Evolutionary conservation across 2,329 filamentous ascomycete genomes (phyloP).

Genomic region (Exophiala xenobiotica): DNA sequence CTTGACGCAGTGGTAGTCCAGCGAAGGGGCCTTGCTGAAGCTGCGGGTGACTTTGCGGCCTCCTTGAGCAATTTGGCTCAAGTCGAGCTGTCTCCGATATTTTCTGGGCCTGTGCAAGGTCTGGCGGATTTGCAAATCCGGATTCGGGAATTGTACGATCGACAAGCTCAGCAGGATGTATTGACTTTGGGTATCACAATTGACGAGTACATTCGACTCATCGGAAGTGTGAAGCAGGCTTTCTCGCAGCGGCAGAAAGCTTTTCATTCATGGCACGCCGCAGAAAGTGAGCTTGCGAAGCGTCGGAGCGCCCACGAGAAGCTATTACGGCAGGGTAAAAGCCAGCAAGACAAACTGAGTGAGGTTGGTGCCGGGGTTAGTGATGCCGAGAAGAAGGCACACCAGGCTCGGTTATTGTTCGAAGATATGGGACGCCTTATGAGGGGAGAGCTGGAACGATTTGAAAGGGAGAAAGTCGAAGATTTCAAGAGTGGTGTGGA

Average conservation of each 20-base stretch:
- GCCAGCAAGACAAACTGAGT: slow-evolving; percentile 90
- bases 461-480: slow-evolving; percentile 96
- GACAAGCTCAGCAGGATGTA: slow-evolving; percentile 95
- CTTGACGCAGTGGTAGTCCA: slow-evolving; percentile 91
- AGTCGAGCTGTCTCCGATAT: slow-evolving; percentile 83
- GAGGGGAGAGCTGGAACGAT: slow-evolving; percentile 85
- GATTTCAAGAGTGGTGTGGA: slow-evolving; percentile 98
- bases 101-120: slow-evolving; percentile 86
- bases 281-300: slow-evolving; percentile 88
- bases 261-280: slow-evolving; percentile 89
- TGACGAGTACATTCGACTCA: slow-evolving; percentile 95
- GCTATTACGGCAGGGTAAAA: slow-evolving; percentile 88
- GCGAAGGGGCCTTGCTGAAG: slow-evolving; percentile 88
- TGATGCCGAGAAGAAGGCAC: slow-evolving; percentile 91
- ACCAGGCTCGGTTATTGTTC: slow-evolving; percentile 85
- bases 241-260: slow-evolving; percentile 92
- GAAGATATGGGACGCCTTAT: slow-evolving; percentile 97
- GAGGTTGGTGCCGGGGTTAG: slow-evolving; percentile 89
- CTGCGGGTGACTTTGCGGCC: slow-evolving; percentile 87
- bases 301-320: slow-evolving; percentile 88
- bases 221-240: slow-evolving; percentile 90
- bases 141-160: slow-evolving; percentile 91
- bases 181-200: slow-evolving; percentile 96
- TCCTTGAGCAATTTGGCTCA: slow-evolving; percentile 90
- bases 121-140: slow-evolving; percentile 91